Percentiles rank a stretch among this genome's conserved stretches.
Evolutionary conservation across 2,329 filamentous ascomycete species (phyloP).

Genomic region (Penicillium occitanis): DNA sequence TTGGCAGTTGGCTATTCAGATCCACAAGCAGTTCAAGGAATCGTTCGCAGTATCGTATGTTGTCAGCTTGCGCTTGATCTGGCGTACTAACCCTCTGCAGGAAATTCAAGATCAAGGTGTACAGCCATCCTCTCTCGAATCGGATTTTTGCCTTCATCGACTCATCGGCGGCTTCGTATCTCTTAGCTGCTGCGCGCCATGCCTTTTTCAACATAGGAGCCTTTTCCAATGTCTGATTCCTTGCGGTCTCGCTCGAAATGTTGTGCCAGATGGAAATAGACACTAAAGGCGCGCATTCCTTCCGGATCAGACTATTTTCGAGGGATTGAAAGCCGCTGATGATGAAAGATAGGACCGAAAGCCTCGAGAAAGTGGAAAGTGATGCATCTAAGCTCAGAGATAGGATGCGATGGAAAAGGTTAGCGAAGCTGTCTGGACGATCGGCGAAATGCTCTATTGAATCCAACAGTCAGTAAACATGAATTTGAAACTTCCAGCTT

Average conservation of each 20-base stretch:
- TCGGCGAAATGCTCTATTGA: conserved; percentile 69
- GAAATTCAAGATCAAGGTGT: conserved; percentile 81
- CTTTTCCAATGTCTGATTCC: conserved; percentile 71
- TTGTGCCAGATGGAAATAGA: conserved; percentile 97
- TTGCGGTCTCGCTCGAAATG: conserved; percentile 71
- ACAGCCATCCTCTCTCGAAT: conserved; percentile 94
- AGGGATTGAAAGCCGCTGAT: conserved; percentile 92
- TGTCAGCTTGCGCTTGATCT: conserved; percentile 52
- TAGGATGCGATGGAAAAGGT: conserved; percentile 82
- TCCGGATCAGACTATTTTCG: conserved; percentile 82
- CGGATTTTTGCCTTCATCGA: conserved; percentile 72
- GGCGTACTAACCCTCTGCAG: conserved; percentile 66
- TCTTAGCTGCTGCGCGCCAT: conserved; percentile 83
- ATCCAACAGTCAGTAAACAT: conserved; percentile 12
- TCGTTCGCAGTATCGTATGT: conserved; percentile 82
- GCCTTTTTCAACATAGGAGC: conserved; percentile 76
- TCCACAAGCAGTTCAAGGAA: conserved; percentile 89
- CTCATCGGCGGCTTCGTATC: conserved; percentile 84
- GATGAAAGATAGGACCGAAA: conserved; percentile 83
- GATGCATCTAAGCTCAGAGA: conserved; percentile 78
- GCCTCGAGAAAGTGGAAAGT: conserved; percentile 65
- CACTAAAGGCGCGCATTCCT: conserved; percentile 93
- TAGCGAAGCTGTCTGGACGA: conserved; percentile 78
- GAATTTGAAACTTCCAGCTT: conserved; percentile 6
- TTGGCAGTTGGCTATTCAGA: conserved; percentile 88